phyloP scores from a whole-genome alignment of 2,329 filamentous ascomycete species.

The Cercospora brassicicola region DNA sequence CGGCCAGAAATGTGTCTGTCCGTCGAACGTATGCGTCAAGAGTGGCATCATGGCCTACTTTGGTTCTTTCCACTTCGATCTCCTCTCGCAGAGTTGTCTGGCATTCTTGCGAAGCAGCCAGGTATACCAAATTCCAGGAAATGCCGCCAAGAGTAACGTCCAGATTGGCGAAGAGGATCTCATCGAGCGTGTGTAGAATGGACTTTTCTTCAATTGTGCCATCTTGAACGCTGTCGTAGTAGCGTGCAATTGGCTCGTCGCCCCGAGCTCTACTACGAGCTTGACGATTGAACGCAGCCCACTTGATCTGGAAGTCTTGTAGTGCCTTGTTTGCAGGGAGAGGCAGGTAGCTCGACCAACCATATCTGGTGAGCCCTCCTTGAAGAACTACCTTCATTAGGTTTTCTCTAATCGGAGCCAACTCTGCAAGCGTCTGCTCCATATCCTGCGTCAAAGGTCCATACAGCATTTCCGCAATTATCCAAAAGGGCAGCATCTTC shows the following conservation, averaged over 20 bases:
- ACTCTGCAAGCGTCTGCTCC: not conserved
- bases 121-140: slow-evolving; percentile 48
- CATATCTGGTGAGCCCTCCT: not conserved
- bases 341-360: not conserved
- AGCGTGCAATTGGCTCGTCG: not conserved
- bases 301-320: not conserved
- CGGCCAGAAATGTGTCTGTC: not conserved
- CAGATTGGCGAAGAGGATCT: slow-evolving; percentile 51
- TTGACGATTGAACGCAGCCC: not conserved
- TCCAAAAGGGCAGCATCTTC: slow-evolving; percentile 11
- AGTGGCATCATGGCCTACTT: not conserved
- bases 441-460: not conserved
- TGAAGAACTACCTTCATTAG: not conserved
- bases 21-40: not conserved
- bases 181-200: slow-evolving; percentile 48
- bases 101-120: slow-evolving; percentile 37
- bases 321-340: not conserved
- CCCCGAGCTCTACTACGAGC: not conserved
- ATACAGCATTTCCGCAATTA: slow-evolving; percentile 9
- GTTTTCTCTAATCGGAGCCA: not conserved
- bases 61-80: not conserved
- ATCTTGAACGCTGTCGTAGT: not conserved
- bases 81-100: not conserved
- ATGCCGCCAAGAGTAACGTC: slow-evolving; percentile 49
- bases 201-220: slow-evolving; percentile 34